These are phyloP conservation scores for Jamesozyma spencerorum DNA, from an alignment of 805 yeast genomes.

Conservation along the genomic window DNA sequence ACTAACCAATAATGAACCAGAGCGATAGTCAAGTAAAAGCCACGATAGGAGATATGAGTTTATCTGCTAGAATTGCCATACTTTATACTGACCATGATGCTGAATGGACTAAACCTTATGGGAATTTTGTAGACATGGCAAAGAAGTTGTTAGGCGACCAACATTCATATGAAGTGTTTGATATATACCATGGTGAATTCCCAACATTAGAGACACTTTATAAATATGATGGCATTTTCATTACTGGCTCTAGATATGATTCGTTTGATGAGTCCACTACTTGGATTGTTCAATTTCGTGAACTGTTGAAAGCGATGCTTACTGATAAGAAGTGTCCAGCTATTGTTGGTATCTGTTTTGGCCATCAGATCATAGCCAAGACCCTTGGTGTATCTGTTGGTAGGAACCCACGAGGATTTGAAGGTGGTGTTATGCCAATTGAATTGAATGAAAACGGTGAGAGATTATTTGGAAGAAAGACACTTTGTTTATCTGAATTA, in stretches of 20 bases:
- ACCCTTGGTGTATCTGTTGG: conserved; percentile 54
- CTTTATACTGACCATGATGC: conserved; percentile 20
- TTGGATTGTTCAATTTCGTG: conserved; percentile 37
- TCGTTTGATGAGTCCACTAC: conserved; percentile 31
- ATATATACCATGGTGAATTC: conserved; percentile 15
- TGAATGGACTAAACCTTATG: conserved; percentile 19
- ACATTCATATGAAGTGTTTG: conserved; percentile 12
- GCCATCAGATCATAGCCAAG: conserved; percentile 71
- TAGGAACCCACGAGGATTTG: conserved; percentile 61
- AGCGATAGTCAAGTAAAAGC: no score
- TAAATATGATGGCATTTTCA: conserved; percentile 30
- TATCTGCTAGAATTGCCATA: conserved; percentile 16
- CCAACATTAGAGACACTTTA: conserved; percentile 17
- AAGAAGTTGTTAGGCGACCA: conserved; percentile 13
- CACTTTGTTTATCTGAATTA: conserved; percentile 40
- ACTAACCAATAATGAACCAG: no score
- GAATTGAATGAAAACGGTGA: conserved; percentile 33
- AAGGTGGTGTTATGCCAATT: conserved; percentile 51
- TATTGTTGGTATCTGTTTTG: conserved; percentile 70
- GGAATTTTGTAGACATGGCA: conserved; percentile 23
- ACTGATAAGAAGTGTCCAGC: conserved; percentile 31
- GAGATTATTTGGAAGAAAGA: conserved; percentile 15
- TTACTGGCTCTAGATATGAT: conserved; percentile 44
- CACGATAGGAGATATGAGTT: no score
- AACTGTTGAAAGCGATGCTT: conserved; percentile 24